phyloP scores from a whole-genome alignment of 805 yeast species.

The Wickerhamiella brachini region DNA sequence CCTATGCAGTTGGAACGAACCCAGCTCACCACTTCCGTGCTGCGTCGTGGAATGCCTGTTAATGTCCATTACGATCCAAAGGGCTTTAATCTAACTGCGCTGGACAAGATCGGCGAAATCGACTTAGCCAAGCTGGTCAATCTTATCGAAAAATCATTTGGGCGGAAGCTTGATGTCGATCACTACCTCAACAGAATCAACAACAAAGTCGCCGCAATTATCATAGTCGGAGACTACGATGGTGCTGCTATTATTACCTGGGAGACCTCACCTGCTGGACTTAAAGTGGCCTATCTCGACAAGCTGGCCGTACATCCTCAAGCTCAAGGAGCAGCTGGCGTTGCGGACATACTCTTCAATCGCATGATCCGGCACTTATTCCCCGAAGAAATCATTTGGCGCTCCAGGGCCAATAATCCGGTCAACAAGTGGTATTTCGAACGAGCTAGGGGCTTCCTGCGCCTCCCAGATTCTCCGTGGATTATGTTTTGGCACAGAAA shows the following conservation, averaged over 20 bases:
- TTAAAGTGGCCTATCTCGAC: constrained; percentile 64
- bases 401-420: constrained; percentile 75
- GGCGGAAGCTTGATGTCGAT: constrained; percentile 46
- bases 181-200: constrained; percentile 57
- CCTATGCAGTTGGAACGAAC: constrained; percentile 51
- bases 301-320: constrained; percentile 80
- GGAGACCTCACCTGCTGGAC: constrained; percentile 35
- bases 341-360: constrained; percentile 88
- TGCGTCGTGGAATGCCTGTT: constrained; percentile 63
- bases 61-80: constrained; percentile 25
- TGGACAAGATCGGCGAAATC: constrained; percentile 29
- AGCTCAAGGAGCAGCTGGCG: constrained; percentile 82
- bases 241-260: constrained; percentile 89
- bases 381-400: constrained; percentile 71
- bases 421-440: constrained; percentile 98
- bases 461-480: constrained; percentile 31
- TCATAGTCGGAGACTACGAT: constrained; percentile 87
- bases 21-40: constrained; percentile 57
- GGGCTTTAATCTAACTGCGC: constrained; percentile 31
- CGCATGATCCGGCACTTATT: constrained; percentile 50
- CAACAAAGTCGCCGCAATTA: constrained; percentile 54
- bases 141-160: constrained; percentile 70
- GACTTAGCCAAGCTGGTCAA: constrained; percentile 43
- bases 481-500: constrained; percentile 33
- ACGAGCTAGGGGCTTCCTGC: constrained; percentile 59